These are phyloP conservation scores for Dalbergia oliveri DNA, from an alignment of 306 rosid genomes.

Conservation along the genomic window DNA sequence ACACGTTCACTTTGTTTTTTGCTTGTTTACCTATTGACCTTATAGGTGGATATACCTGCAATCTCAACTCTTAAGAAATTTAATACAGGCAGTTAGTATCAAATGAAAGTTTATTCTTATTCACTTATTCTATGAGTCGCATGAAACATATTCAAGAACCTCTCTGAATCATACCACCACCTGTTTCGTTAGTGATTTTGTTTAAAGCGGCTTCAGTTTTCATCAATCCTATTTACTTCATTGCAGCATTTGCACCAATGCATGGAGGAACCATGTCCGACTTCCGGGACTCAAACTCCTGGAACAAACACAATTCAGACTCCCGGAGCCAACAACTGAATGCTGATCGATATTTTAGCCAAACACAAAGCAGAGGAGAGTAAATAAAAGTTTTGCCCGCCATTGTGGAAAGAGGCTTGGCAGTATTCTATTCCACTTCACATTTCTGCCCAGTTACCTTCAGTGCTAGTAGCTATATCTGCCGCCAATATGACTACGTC, in stretches of 20 bases:
- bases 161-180: constrained; percentile 2
- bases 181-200: constrained; percentile 9
- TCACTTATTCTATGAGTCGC: constrained; percentile 29
- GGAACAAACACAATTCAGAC: constrained; percentile 58
- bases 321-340: constrained; percentile 62
- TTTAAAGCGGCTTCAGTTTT: constrained; percentile 26
- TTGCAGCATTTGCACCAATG: constrained; percentile 95
- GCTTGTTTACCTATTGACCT: constrained; percentile 4
- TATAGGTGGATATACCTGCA: not conserved
- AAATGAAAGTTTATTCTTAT: constrained; percentile 21
- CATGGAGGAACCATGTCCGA: constrained; percentile 55
- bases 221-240: constrained; percentile 25
- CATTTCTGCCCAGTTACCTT: not conserved
- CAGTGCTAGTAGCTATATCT: not conserved
- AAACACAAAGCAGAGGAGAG: constrained; percentile 51
- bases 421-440: constrained; percentile 31
- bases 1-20: not conserved
- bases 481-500: constrained; percentile 6
- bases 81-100: not conserved
- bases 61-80: not conserved
- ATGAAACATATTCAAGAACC: constrained; percentile 7
- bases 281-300: constrained; percentile 46
- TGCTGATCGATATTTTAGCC: constrained; percentile 70
- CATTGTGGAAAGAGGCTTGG: not conserved
- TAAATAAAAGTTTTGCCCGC: constrained; percentile 17